Conservation (phyloP, 768 basidiomycete genomes). For the Rubroboletus pulcherrimus region DNA sequence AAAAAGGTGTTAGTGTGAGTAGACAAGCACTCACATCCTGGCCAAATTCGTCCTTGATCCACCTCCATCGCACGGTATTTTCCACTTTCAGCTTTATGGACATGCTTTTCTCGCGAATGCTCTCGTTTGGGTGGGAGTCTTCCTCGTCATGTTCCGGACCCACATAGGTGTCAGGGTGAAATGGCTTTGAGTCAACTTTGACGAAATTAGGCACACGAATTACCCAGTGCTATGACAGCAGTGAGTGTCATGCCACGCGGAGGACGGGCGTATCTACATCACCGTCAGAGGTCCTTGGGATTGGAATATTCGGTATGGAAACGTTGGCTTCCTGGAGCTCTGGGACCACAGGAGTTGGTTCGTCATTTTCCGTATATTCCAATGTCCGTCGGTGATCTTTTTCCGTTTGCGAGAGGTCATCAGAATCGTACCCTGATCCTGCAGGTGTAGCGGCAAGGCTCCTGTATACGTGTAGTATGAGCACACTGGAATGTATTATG, state of each 20-base stretch:
- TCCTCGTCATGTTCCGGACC: slow-evolving; percentile 79
- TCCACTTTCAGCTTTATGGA: slow-evolving; percentile 84
- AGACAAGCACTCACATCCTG: slow-evolving; percentile 58
- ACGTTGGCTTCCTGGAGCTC: slow-evolving; percentile 65
- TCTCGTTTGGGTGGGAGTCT: slow-evolving; percentile 53
- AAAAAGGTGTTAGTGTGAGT: neutral
- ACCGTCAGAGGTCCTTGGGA: slow-evolving; percentile 75
- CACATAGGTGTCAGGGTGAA: slow-evolving; percentile 80
- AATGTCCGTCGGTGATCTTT: slow-evolving; percentile 57
- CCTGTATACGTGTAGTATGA: slow-evolving; percentile 21
- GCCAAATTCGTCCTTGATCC: slow-evolving; percentile 74
- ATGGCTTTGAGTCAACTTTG: slow-evolving; percentile 84
- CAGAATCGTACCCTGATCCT: slow-evolving; percentile 56
- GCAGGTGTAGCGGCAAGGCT: slow-evolving; percentile 37
- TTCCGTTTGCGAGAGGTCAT: slow-evolving; percentile 61
- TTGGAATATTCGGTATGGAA: slow-evolving; percentile 82
- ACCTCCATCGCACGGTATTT: slow-evolving; percentile 95
- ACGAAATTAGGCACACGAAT: slow-evolving; percentile 94
- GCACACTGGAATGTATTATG: slow-evolving; percentile 10
- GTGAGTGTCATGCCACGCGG: slow-evolving; percentile 5
- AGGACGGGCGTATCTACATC: slow-evolving; percentile 46
- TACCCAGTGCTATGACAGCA: slow-evolving; percentile 65
- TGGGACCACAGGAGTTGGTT: slow-evolving; percentile 51
- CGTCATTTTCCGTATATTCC: slow-evolving; percentile 81
- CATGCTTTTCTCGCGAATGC: slow-evolving; percentile 74